Base-by-base conservation (phyloP, 2,329 filamentous ascomycete genomes). In the Colletotrichum sp. region DNA sequence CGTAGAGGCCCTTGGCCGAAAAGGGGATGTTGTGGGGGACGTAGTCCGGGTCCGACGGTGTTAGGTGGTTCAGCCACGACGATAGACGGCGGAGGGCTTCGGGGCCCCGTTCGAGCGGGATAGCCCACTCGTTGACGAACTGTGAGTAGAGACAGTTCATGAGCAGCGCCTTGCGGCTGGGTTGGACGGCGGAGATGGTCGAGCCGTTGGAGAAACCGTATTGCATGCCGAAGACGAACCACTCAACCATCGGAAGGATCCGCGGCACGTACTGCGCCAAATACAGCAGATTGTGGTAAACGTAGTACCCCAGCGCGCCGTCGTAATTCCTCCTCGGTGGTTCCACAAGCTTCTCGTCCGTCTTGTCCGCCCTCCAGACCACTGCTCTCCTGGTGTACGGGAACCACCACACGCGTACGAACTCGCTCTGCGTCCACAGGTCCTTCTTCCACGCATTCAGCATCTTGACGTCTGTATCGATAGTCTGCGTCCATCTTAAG, bases 61-160 rank as follows among this genome's bases (percentile, higher is more conserved):
- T 83, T 63, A 92, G 86, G 69, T 86, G 87, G 83, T 93, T 94
- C 69, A 99, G 89, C 97, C 97, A 99, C 64, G 95, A 94, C 52
- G 93, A 95, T 15, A 99, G 90, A 12, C 97, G 92, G 36, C 88
- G 90, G 59, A 99, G 91, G 9, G 95, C 96, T 85, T 98, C 96
- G 16, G 96, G 96, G 0, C 97, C 97, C 79, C 94, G 94, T 78
- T 92, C 88, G 1, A 99, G 89, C 2, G 97, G 96, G 8, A 99
- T 90, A 1, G 96, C 96, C 97, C 97, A 99, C 84, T 99, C 97
- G 84, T 99, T 98, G 79, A 99, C 97, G 81, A 95, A 98, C 83
- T 99, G 97, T n/a, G 95, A 96, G 88, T 98, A 99, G 8, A 99
- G 91, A 82, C 97, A 99, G 87, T 99, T 97, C 95, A 99, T 96